phyloP scores from a whole-genome alignment of 306 rosid genomes.

The Trichosanthes cucumerina region DNA sequence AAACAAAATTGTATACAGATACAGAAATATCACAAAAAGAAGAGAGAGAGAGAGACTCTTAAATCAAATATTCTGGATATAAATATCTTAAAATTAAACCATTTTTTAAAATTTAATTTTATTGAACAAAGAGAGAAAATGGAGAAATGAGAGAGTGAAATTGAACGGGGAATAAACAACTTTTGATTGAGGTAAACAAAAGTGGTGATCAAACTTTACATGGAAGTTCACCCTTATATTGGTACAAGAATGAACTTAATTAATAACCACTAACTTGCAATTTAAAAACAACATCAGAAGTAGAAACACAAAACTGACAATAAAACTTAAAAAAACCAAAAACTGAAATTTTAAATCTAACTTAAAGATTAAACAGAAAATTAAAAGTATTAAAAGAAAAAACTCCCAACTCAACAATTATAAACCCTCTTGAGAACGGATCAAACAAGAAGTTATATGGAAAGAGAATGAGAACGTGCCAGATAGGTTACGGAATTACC shows the following conservation, averaged over 20 bases:
- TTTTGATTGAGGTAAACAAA: background rate
- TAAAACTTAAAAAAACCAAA: too few relatives aligned
- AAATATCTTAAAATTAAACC: background rate
- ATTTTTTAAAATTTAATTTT: too few relatives aligned
- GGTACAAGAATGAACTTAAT: too few relatives aligned
- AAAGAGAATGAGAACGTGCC: background rate
- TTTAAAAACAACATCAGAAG: too few relatives aligned
- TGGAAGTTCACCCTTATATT: background rate
- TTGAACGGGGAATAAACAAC: background rate
- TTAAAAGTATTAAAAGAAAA: too few relatives aligned
- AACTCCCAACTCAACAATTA: background rate
- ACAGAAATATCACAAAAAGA: background rate
- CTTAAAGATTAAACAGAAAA: too few relatives aligned
- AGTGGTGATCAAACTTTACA: background rate
- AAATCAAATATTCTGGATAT: background rate
- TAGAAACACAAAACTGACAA: too few relatives aligned
- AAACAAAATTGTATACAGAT: background rate
- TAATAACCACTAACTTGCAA: too few relatives aligned
- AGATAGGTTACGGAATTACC: conserved; percentile 36
- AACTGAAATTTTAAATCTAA: too few relatives aligned
- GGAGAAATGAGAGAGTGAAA: background rate
- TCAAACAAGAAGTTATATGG: background rate
- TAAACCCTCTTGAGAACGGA: background rate
- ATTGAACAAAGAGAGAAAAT: background rate
- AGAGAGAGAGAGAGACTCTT: background rate